A percentile compares a stretch with the other conserved stretches of the same genome.
Evolutionary conservation across 495 filamentous ascomycete species (phyloP).

Genomic region (Oleoguttula mirabilis): DNA sequence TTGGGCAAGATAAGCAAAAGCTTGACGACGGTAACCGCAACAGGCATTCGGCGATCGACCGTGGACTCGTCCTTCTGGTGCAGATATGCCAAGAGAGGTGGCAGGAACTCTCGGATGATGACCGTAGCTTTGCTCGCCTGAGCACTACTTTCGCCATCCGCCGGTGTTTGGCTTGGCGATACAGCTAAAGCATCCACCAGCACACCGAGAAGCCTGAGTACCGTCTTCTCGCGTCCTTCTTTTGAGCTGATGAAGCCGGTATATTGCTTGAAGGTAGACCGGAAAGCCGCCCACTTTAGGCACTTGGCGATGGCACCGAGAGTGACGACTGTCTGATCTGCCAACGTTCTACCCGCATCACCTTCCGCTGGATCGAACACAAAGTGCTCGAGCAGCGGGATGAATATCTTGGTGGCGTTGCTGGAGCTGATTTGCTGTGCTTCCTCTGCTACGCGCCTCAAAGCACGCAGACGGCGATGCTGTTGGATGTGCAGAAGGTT

Average conservation of each 20-base stretch:
- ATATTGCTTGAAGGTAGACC: conserved; percentile 67
- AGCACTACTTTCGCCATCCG: conserved; percentile 16
- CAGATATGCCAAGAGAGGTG: conserved; percentile 63
- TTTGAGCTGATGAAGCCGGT: conserved; percentile 67
- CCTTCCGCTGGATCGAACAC: conserved; percentile 68
- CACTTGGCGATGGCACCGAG: conserved; percentile 54
- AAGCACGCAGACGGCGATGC: conserved; percentile 70
- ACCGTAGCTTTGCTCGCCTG: background rate
- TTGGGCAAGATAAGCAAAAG: conserved; percentile 67
- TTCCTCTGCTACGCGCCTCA: conserved; percentile 59
- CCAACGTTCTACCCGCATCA: conserved; percentile 69
- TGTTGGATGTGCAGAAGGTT: conserved; percentile 87
- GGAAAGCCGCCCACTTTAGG: conserved; percentile 85
- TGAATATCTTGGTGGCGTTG: conserved; percentile 74
- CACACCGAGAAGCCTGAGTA: conserved; percentile 67
- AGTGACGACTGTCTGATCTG: conserved; percentile 65
- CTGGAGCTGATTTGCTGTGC: conserved; percentile 54
- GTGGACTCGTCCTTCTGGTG: conserved; percentile 88
- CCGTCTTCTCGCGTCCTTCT: conserved; percentile 74
- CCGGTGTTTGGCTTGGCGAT: background rate
- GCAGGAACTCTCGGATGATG: conserved; percentile 34
- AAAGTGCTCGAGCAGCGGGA: conserved; percentile 88
- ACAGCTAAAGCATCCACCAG: conserved; percentile 57
- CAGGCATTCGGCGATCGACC: conserved; percentile 79
- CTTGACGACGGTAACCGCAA: conserved; percentile 77